Conservation (phyloP, 2,329 filamentous ascomycete genomes). For the Cercospora zeina region DNA sequence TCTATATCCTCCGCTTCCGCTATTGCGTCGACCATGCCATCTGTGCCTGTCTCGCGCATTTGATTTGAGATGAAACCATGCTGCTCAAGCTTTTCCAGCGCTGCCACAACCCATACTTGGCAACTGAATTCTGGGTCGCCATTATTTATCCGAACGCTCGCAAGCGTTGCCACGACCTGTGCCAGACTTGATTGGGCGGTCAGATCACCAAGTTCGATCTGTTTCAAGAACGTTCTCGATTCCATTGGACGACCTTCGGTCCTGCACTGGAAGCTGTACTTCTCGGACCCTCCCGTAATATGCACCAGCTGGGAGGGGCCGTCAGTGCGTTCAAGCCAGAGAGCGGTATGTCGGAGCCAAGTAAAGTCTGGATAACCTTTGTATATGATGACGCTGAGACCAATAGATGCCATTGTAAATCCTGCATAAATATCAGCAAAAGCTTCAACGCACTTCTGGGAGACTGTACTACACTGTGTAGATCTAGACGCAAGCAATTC, state of each 20-base stretch:
- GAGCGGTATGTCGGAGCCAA: constrained; percentile 4
- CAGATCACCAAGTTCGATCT: constrained; percentile 16
- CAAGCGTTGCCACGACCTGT: constrained; percentile 6
- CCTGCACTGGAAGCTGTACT: constrained; percentile 16
- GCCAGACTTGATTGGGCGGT: background rate
- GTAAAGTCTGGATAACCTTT: constrained; percentile 3
- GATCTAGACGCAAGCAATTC: too few relatives aligned
- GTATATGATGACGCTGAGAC: constrained; percentile 3
- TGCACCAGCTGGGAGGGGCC: background rate
- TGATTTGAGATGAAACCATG: constrained; percentile 1
- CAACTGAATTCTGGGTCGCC: constrained; percentile 22
- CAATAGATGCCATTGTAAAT: background rate
- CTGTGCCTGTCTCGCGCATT: constrained; percentile 17
- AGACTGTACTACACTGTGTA: too few relatives aligned
- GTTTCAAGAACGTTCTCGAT: constrained; percentile 21
- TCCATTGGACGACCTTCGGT: constrained; percentile 9
- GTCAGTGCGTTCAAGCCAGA: background rate
- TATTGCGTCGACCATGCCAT: constrained; percentile 23
- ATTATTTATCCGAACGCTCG: constrained; percentile 18
- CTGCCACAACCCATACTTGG: constrained; percentile 21
- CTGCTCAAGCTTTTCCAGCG: constrained; percentile 17
- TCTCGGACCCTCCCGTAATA: background rate
- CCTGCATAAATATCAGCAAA: too few relatives aligned
- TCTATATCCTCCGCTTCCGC: constrained; percentile 10
- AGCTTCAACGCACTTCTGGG: too few relatives aligned